Evolutionary conservation across 1,284 basidiomycete species (phyloP).

Genomic region (Heterobasidion parviporum): DNA sequence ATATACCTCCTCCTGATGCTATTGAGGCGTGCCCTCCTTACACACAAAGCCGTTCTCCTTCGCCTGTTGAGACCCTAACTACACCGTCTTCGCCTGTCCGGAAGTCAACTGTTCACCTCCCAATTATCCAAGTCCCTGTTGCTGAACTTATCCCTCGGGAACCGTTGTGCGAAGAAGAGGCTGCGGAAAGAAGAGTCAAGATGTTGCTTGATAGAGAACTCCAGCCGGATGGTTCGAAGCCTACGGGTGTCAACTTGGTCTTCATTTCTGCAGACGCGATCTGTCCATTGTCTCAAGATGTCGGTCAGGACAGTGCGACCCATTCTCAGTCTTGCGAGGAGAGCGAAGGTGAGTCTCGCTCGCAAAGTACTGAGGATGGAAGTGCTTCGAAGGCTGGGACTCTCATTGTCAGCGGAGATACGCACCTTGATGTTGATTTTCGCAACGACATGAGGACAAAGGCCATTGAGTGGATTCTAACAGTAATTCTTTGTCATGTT

Average conservation of each 20-base stretch:
- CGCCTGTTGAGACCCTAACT: too few species aligned
- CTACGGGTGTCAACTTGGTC: neutral
- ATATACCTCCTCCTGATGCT: too few species aligned
- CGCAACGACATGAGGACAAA: too few species aligned
- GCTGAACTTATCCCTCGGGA: neutral
- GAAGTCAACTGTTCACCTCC: neutral
- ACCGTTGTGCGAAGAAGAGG: conserved; percentile 1
- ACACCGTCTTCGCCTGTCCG: neutral
- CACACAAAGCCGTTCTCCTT: neutral
- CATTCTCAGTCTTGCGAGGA: neutral
- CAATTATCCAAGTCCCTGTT: neutral
- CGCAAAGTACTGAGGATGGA: too few species aligned
- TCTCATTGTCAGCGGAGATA: too few species aligned
- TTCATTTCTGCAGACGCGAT: neutral
- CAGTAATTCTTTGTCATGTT: neutral
- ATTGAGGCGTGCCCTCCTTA: neutral
- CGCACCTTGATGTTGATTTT: too few species aligned
- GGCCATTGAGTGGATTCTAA: conserved; percentile 12
- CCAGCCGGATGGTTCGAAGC: neutral
- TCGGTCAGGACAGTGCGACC: neutral
- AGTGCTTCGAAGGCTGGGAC: too few species aligned
- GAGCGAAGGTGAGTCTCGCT: too few species aligned
- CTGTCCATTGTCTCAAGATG: neutral
- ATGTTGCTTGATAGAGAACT: conserved; percentile 1
- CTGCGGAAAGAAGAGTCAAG: conserved; percentile 1